Conservation (phyloP, 257 asterid genomes). For the Buddleja alternifolia region DNA sequence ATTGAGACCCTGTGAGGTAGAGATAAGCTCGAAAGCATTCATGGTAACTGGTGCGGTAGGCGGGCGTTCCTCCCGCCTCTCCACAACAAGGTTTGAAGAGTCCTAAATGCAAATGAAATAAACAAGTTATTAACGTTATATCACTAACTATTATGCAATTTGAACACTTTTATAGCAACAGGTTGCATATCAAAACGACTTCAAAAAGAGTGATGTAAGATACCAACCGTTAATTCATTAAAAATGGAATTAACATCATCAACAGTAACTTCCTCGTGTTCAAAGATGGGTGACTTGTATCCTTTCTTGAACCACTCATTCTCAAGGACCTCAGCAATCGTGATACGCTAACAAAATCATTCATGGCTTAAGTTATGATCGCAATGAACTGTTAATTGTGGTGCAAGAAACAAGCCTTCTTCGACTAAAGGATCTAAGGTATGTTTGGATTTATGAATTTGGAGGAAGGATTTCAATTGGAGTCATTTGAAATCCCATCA, state of each 20-base stretch:
- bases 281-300: conserved; percentile 72
- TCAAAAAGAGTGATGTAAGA: not conserved
- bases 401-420: not conserved
- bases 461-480: no score
- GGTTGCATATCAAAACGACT: not conserved
- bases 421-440: not conserved
- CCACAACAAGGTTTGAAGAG: conserved; percentile 79
- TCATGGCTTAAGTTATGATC: not conserved
- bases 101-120: conserved; percentile 41
- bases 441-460: no score
- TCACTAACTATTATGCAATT: not conserved
- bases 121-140: not conserved
- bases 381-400: not conserved
- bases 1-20: conserved; percentile 97
- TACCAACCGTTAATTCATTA: conserved; percentile 59
- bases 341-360: conserved; percentile 62
- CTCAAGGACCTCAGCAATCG: conserved; percentile 70
- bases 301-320: conserved; percentile 99
- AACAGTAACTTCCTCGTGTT: conserved; percentile 79
- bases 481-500: no score
- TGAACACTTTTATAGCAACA: not conserved
- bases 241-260: conserved; percentile 85
- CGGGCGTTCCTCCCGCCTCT: conserved; percentile 70
- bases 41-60: conserved; percentile 69
- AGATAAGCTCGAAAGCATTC: conserved; percentile 97